Conservation (phyloP, 768 basidiomycete species). For the Kwoniella sp. region DNA sequence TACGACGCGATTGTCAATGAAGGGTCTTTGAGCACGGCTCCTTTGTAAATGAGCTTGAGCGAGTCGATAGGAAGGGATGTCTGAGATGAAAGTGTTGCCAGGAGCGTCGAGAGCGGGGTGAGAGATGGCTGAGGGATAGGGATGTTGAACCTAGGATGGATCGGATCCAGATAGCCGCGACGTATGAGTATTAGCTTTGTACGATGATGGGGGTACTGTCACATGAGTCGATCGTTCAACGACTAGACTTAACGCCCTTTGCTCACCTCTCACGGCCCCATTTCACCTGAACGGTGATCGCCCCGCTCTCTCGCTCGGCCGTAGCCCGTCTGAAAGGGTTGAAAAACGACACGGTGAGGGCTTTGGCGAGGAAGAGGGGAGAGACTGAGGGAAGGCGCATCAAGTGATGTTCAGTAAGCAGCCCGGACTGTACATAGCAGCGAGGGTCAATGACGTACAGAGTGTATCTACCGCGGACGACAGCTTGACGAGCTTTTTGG, state of each 20-base stretch:
- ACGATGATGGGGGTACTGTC: too few relatives aligned
- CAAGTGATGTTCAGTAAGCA: neutral
- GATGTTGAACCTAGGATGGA: slow-evolving; percentile 49
- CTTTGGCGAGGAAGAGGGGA: slow-evolving; percentile 21
- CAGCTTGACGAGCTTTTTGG: slow-evolving; percentile 13
- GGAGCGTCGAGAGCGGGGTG: slow-evolving; percentile 51
- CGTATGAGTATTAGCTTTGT: too few relatives aligned
- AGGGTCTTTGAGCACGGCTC: slow-evolving; percentile 84
- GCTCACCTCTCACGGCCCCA: slow-evolving; percentile 51
- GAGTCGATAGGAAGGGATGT: slow-evolving; percentile 69
- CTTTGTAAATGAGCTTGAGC: slow-evolving; percentile 87
- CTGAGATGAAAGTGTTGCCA: slow-evolving; percentile 65
- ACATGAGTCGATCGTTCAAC: too few relatives aligned
- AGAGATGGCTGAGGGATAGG: slow-evolving; percentile 51
- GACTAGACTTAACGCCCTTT: too few relatives aligned
- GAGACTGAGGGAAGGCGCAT: slow-evolving; percentile 8
- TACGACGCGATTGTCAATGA: slow-evolving; percentile 73
- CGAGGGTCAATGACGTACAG: slow-evolving; percentile 18
- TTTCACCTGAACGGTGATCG: slow-evolving; percentile 44
- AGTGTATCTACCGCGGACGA: slow-evolving; percentile 16
- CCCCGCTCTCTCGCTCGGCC: slow-evolving; percentile 40
- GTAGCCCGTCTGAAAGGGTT: slow-evolving; percentile 49
- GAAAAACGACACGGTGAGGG: slow-evolving; percentile 48
- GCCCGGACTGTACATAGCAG: too few relatives aligned
- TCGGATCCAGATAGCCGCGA: too few relatives aligned